Evolutionary conservation across 2,329 filamentous ascomycete species (phyloP), one percentile per base, ranked within the genome.

Genomic region (Fusarium sp.): DNA sequence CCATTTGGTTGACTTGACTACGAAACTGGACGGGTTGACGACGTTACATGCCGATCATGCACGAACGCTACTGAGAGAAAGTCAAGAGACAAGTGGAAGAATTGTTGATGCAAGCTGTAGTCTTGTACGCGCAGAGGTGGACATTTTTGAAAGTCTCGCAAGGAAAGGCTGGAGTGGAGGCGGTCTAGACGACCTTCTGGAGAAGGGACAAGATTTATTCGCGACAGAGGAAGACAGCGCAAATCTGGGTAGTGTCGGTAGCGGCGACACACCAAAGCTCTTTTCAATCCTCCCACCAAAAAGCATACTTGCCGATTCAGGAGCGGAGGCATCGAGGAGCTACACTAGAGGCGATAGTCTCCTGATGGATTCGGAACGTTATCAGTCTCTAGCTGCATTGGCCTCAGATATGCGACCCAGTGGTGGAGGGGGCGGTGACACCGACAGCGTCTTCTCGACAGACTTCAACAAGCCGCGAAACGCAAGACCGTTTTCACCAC

Each of bases 161-260:
- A 81, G 88, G 64, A 92, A 92, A 74, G 90, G 90, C 10, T 91
- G 89, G 90, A 86, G 82, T 22, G 90, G 90, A 40, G 90, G 89
- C 30, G 90, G 90, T 0, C 80, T 92, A 29, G 90, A 91, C 63
- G 89, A 91, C 34, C 79, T 92, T 6, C 80, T 92, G 5, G 89
- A 91, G 64, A 87, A 86, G 74, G 90, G 89, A 11, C 83, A 84
- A 37, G 90, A 92, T 74, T 79, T 91, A 20, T 90, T 90, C 63
- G 86, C 86, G 4, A 81, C 75, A 5, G 81, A 83, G 18, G 81
- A 78, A 71, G 74, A 77, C 25, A 67, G 79, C 18, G 49, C 66
- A 11, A 79, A 77, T 32, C 76, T 79, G 29, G 77, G 77, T 9
- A 77, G 77, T 7, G 77, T 68, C 6, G 77, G 74, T 16, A 79